Conservation (phyloP, 1,284 basidiomycete species). For the Abortiporus biennis region DNA sequence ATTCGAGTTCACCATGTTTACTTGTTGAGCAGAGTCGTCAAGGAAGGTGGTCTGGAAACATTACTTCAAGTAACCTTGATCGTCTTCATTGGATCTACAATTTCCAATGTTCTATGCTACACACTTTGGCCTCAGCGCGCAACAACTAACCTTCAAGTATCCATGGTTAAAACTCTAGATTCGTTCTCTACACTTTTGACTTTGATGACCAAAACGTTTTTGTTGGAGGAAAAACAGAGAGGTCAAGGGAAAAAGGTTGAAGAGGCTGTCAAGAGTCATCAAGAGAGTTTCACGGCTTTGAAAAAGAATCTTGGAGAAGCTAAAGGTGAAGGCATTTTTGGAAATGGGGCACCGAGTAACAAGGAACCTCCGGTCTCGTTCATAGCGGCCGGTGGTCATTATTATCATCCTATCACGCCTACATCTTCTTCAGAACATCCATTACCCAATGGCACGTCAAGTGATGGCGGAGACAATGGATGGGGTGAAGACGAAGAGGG, state of each 20-base stretch:
- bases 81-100: slow-evolving; percentile 67
- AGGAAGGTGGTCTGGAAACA: slow-evolving; percentile 80
- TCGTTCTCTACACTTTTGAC: slow-evolving; percentile 83
- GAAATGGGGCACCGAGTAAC: too few relatives aligned
- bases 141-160: slow-evolving; percentile 73
- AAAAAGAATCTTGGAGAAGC: slow-evolving; percentile 83
- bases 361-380: too few relatives aligned
- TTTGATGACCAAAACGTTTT: slow-evolving; percentile 78
- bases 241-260: slow-evolving; percentile 58
- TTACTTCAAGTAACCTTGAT: slow-evolving; percentile 74
- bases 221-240: slow-evolving; percentile 68
- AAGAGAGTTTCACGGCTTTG: slow-evolving; percentile 81
- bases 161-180: slow-evolving; percentile 81
- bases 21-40: slow-evolving; percentile 58
- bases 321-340: slow-evolving; percentile 69
- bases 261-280: slow-evolving; percentile 74
- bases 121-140: slow-evolving; percentile 82
- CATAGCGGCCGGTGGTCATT: too few relatives aligned
- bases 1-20: slow-evolving; percentile 1
- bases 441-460: slow-evolving; percentile 2
- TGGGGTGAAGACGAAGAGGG: too few relatives aligned
- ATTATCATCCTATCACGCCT: too few relatives aligned
- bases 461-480: too few relatives aligned
- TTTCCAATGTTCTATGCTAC: slow-evolving; percentile 84
- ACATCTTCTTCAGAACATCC: slow-evolving; percentile 26